Base-by-base conservation (phyloP, 2,329 filamentous ascomycete species). In the Arthrobotrys entomopaga region DNA sequence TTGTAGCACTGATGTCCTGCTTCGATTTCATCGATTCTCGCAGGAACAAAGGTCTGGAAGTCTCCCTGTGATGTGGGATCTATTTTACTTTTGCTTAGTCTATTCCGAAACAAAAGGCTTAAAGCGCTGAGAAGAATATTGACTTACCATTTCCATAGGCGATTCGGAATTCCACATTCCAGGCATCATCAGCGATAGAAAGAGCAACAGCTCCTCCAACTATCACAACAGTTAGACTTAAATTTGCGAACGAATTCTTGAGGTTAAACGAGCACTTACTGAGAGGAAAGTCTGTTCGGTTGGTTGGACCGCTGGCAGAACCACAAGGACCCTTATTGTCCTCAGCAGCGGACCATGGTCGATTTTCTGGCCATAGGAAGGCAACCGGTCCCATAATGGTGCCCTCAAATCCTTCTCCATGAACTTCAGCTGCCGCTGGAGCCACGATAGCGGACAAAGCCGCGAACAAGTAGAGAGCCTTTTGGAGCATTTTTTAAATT, bases 321-420 rank as follows among this genome's bases (percentile, higher is more conserved):
- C 87, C 87, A 77, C 87, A 89, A 0, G 87, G 87, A 5, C 84
- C 82, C 3, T 79, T 85, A 77, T 88, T 88, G 78, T 89, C 87
- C 42, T 83, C 80, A 11, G 82, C 82, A 29, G 83, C 85, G 57
- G 82, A 82, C 86, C 87, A 89, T 46, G 82, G 81, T 59, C 87
- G 82, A 79, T 88, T 86, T 13, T 82, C 78, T 2, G 87, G 87
- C 87, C 87, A 89, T 80, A 88, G 81, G 78, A 89, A 87, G 8
- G 85, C 86, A 19, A 86, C 86, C 6, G 86, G 86, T 10, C 86
- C 87, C 71, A 75, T 75, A 15, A 56, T 46, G 46, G 50, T 34
- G 54, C 71, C 71, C 53, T 70, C 38, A 22, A 59, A 65, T 54
- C 71, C 71, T 52, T 75, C 43, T 50, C 71, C 71, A 54, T 75